These are phyloP conservation scores for Apiotrichum siamense DNA, from an alignment of 1,284 basidiomycete genomes.

Conservation along the genomic window DNA sequence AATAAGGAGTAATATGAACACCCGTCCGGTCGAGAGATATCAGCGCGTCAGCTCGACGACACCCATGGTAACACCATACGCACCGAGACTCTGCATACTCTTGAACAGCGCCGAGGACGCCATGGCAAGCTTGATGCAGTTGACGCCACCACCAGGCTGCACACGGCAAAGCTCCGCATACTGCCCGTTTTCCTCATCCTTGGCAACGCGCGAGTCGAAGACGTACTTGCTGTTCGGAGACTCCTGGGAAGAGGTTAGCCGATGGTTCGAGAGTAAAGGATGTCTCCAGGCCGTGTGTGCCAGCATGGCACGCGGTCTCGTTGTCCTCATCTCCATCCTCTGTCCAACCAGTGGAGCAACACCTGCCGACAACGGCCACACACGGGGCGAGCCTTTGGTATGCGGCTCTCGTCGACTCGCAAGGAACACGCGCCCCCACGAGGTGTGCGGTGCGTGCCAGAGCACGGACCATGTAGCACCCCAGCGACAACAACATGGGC, in stretches of 20 bases:
- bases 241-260: conserved; percentile 1
- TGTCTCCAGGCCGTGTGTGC: too few relatives aligned
- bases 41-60: not conserved
- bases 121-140: conserved; percentile 66
- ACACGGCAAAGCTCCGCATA: conserved; percentile 58
- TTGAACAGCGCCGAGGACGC: conserved; percentile 62
- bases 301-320: not conserved
- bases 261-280: not conserved
- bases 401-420: too few relatives aligned
- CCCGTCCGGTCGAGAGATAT: not conserved
- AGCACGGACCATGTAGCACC: too few relatives aligned
- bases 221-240: conserved; percentile 18
- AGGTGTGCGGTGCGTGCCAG: too few relatives aligned
- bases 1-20: not conserved
- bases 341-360: too few relatives aligned
- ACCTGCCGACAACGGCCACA: too few relatives aligned
- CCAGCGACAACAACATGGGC: not conserved
- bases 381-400: too few relatives aligned
- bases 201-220: conserved; percentile 38
- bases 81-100: conserved; percentile 58
- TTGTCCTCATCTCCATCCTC: too few relatives aligned
- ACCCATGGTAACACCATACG: too few relatives aligned
- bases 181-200: conserved; percentile 47
- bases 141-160: conserved; percentile 47
- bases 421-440: too few relatives aligned